A percentile compares a stretch with the other conserved stretches of the same genome.
Conservation (phyloP, 805 yeast genomes). For the Sugiyamaella smithiae region DNA sequence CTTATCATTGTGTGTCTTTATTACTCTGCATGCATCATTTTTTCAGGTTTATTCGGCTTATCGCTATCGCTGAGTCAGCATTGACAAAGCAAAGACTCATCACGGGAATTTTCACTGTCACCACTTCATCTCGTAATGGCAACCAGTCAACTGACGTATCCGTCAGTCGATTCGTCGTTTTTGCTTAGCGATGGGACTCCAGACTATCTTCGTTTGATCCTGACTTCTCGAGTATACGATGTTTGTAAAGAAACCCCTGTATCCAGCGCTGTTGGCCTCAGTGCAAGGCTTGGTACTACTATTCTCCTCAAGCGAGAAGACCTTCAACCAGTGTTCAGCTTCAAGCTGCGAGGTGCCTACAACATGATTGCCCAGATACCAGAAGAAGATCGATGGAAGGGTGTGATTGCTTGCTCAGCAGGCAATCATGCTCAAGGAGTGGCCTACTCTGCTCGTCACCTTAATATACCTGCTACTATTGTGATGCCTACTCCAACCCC, state of each 20-base stretch:
- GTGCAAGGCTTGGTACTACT: slow-evolving; percentile 71
- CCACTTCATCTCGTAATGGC: neutral
- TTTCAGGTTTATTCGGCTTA: no score
- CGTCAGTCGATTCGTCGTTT: slow-evolving; percentile 14
- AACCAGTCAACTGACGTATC: neutral
- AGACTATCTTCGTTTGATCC: slow-evolving; percentile 87
- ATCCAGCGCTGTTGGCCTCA: slow-evolving; percentile 67
- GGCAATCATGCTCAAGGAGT: slow-evolving; percentile 99
- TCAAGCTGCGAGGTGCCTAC: slow-evolving; percentile 96
- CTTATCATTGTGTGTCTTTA: no score
- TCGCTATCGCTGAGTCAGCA: slow-evolving; percentile 6
- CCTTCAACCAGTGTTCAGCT: slow-evolving; percentile 88
- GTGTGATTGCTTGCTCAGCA: slow-evolving; percentile 97
- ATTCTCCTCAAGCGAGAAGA: slow-evolving; percentile 89
- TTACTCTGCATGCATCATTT: no score
- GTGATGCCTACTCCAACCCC: slow-evolving; percentile 99
- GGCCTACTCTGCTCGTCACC: slow-evolving; percentile 81
- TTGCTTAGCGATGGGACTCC: slow-evolving; percentile 44
- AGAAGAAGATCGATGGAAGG: slow-evolving; percentile 58
- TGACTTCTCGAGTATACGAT: slow-evolving; percentile 92
- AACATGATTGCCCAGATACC: slow-evolving; percentile 88
- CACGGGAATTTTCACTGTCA: neutral
- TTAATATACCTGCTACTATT: slow-evolving; percentile 90
- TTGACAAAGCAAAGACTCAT: slow-evolving; percentile 2
- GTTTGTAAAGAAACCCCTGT: slow-evolving; percentile 90